Evolutionary conservation across 2,329 filamentous ascomycete genomes (phyloP).

Genomic region (Ophiobolus disseminans): DNA sequence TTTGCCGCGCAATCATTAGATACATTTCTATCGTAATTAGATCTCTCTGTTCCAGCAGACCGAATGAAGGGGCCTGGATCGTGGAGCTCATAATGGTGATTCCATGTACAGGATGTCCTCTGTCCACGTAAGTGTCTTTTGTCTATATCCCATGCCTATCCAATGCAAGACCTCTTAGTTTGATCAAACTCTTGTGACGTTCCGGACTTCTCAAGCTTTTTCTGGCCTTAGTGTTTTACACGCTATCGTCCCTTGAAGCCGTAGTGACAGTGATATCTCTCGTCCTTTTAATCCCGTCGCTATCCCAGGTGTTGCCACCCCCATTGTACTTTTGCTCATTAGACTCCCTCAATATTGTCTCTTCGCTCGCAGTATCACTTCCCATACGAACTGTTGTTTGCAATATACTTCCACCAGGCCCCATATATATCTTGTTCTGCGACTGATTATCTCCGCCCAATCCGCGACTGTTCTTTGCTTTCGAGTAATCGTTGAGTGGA

Average conservation of each 20-base stretch:
- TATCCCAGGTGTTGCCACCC: slow-evolving; percentile 4
- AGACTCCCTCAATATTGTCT: slow-evolving; percentile 32
- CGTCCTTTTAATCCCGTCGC: slow-evolving; percentile 11
- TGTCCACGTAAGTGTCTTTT: no score
- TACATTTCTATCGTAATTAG: no score
- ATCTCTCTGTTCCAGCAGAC: no score
- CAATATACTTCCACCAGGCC: slow-evolving; percentile 21
- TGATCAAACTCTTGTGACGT: no score
- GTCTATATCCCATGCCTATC: no score
- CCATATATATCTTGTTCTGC: slow-evolving; percentile 27
- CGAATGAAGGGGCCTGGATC: no score
- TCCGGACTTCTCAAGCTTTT: not conserved
- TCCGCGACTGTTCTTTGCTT: slow-evolving; percentile 19
- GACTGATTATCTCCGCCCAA: slow-evolving; percentile 7
- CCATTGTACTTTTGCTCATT: slow-evolving; percentile 1
- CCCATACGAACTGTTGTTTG: slow-evolving; percentile 30
- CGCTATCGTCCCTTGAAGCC: slow-evolving; percentile 11
- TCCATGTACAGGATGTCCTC: no score
- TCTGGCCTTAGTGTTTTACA: not conserved
- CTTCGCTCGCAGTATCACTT: slow-evolving; percentile 34
- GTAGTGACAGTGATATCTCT: slow-evolving; percentile 22
- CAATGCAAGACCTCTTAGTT: no score
- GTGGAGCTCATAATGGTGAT: no score
- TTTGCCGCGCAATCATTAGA: no score
- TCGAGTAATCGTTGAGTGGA: slow-evolving; percentile 27